Evolutionary conservation across 306 rosid genomes (phyloP).

Genomic region (Lagenaria siceraria): DNA sequence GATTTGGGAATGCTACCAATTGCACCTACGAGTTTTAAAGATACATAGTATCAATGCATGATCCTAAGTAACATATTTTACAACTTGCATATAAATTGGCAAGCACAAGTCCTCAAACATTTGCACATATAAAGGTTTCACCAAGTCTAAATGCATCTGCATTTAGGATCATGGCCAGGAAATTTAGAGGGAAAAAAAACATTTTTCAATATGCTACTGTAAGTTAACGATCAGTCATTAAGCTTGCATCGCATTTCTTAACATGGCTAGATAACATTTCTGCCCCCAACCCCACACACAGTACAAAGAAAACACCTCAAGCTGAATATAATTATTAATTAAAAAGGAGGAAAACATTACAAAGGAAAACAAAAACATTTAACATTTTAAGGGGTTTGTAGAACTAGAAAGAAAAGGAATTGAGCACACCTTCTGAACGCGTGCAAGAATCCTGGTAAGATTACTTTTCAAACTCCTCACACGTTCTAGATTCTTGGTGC

Average conservation of each 20-base stretch:
- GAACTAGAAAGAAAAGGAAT: conserved; percentile 1
- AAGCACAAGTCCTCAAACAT: background rate
- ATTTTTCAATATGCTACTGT: too few relatives aligned
- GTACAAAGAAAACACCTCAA: background rate
- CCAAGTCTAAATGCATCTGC: background rate
- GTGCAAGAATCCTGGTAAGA: conserved; percentile 83
- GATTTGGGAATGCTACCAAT: background rate
- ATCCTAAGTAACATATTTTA: background rate
- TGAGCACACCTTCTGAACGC: conserved; percentile 75
- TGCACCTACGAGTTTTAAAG: background rate
- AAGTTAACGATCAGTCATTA: background rate
- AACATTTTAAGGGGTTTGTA: background rate
- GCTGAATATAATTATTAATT: background rate
- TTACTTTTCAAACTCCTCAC: conserved; percentile 94
- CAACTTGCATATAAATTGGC: background rate
- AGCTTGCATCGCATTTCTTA: background rate
- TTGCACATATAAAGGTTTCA: background rate
- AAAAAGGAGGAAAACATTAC: background rate
- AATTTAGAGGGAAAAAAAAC: too few relatives aligned
- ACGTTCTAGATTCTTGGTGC: conserved; percentile 94
- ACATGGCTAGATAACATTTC: background rate
- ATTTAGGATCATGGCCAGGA: background rate
- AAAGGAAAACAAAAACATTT: background rate
- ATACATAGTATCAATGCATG: too few relatives aligned
- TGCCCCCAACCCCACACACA: background rate